Conservation (phyloP, 371 early-diverging fungal species). For the Smittium mucronatum region DNA sequence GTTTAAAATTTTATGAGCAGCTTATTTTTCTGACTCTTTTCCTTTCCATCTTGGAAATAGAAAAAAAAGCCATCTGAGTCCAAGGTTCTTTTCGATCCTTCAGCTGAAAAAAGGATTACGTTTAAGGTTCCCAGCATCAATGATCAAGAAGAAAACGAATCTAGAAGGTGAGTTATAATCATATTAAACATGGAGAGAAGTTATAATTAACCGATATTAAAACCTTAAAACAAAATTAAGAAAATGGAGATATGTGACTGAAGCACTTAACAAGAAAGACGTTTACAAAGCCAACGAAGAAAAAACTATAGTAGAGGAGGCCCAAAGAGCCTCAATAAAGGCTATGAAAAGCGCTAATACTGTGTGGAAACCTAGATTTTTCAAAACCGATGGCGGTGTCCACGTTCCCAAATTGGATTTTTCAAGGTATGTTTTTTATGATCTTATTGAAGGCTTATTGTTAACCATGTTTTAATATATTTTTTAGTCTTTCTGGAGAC, state of each 20-base stretch:
- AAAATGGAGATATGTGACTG: slow-evolving; percentile 74
- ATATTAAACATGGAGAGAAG: too few species aligned
- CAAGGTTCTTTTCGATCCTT: slow-evolving; percentile 59
- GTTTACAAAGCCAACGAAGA: slow-evolving; percentile 66
- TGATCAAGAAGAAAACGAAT: slow-evolving; percentile 72
- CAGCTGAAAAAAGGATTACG: slow-evolving; percentile 44
- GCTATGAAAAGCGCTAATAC: slow-evolving; percentile 41
- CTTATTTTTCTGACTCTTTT: too few species aligned
- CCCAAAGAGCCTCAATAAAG: slow-evolving; percentile 55
- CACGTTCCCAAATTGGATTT: too few species aligned
- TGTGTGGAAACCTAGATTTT: slow-evolving; percentile 41
- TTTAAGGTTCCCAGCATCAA: slow-evolving; percentile 51
- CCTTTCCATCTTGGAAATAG: too few species aligned
- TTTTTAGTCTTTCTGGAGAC: too few species aligned
- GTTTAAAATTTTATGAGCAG: too few species aligned
- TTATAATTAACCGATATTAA: too few species aligned
- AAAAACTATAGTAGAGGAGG: slow-evolving; percentile 71
- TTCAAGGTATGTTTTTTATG: too few species aligned
- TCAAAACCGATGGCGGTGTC: too few species aligned
- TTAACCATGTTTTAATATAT: too few species aligned
- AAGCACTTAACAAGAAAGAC: slow-evolving; percentile 50
- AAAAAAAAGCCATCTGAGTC: too few species aligned
- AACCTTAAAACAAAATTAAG: slow-evolving; percentile 1
- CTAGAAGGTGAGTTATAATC: slow-evolving; percentile 41
- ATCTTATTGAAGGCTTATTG: too few species aligned